These are phyloP conservation scores for Stemphylium vesicarium DNA, from an alignment of 2,329 filamentous ascomycete species.

Conservation along the genomic window DNA sequence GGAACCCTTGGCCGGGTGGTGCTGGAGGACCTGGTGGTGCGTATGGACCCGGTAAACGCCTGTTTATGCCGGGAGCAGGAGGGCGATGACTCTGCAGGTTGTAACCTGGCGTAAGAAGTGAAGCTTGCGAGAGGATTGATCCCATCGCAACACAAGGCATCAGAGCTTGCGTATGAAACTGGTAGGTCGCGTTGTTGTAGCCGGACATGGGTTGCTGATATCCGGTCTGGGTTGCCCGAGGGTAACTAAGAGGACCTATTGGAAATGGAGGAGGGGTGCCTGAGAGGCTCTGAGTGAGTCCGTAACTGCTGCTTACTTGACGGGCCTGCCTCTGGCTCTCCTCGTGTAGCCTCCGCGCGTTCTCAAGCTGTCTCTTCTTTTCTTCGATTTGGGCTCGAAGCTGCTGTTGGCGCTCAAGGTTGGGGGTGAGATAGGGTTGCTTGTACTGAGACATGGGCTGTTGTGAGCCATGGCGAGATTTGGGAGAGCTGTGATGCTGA, in stretches of 20 bases:
- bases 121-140: background rate
- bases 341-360: background rate
- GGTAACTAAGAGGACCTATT: conserved; percentile 5
- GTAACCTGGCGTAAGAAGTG: background rate
- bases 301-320: background rate
- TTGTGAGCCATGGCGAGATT: background rate
- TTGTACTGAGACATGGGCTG: background rate
- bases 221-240: background rate
- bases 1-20: background rate
- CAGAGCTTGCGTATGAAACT: no score
- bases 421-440: background rate
- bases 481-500: background rate
- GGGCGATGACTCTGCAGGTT: background rate
- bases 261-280: background rate
- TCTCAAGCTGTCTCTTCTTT: background rate
- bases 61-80: background rate
- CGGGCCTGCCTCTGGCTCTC: background rate
- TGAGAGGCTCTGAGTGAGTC: background rate
- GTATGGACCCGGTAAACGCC: background rate
- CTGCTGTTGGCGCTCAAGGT: background rate
- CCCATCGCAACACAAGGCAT: background rate
- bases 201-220: background rate
- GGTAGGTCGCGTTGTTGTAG: background rate
- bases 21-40: no score
- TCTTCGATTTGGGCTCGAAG: background rate